A percentile compares a stretch with the other conserved stretches of the same genome.
phyloP scores from a whole-genome alignment of 768 basidiomycete genomes.

The Tricholoma saponaceum region DNA sequence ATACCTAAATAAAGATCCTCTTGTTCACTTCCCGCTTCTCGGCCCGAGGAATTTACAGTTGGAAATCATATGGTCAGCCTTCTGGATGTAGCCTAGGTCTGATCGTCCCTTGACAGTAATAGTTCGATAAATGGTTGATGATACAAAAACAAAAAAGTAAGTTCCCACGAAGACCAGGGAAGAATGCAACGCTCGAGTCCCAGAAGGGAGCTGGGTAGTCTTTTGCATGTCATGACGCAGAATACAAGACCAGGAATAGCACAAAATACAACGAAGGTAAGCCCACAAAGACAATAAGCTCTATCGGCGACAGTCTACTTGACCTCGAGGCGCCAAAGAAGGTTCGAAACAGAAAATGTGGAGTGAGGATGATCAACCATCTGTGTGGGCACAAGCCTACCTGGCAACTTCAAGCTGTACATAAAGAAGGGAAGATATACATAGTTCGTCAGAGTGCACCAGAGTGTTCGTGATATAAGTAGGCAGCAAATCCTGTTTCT shows the following conservation, averaged over 20 bases:
- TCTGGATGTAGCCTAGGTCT: not conserved
- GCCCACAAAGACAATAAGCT: not conserved
- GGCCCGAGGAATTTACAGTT: not conserved
- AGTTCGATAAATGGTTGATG: not conserved
- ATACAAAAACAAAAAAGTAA: not conserved
- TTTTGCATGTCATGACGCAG: not conserved
- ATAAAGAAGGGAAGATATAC: too few species aligned
- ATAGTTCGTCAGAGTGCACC: not conserved
- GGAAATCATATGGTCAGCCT: not conserved
- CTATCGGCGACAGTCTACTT: not conserved
- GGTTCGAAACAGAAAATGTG: not conserved
- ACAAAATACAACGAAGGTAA: not conserved
- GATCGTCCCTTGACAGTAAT: not conserved
- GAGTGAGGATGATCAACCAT: not conserved
- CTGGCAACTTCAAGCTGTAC: too few species aligned
- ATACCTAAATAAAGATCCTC: not conserved
- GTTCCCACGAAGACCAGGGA: not conserved
- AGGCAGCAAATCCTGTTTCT: too few species aligned
- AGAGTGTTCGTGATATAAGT: too few species aligned
- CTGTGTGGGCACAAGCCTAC: too few species aligned
- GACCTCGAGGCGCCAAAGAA: not conserved
- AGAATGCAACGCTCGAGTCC: not conserved
- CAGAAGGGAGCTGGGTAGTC: not conserved
- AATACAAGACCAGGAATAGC: not conserved
- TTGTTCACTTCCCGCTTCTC: not conserved